A percentile compares a stretch with the other conserved stretches of the same genome.
Evolutionary conservation across 257 asterid genomes (phyloP).

Genomic region (Solanum peruvianum): DNA sequence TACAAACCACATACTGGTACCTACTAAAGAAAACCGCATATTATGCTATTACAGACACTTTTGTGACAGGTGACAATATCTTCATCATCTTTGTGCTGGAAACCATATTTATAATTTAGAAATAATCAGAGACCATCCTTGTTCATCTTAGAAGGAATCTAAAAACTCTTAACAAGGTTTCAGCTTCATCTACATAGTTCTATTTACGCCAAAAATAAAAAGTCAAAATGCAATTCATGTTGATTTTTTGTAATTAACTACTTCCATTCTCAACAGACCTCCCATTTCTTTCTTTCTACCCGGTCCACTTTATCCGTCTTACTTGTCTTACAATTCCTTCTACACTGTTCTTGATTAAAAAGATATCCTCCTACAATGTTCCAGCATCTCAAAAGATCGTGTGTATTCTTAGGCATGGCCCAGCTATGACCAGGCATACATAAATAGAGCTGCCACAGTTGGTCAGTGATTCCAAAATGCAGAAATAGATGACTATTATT

Average conservation of each 20-base stretch:
- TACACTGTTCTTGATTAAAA: not conserved
- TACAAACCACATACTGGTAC: not conserved
- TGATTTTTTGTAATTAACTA: not conserved
- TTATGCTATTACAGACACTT: not conserved
- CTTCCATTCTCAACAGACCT: not conserved
- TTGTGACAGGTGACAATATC: not conserved
- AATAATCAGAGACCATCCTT: not conserved
- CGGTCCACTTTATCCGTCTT: not conserved
- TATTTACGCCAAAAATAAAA: not conserved
- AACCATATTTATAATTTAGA: not conserved
- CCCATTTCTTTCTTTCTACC: not conserved
- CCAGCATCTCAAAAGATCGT: not conserved
- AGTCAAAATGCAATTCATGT: not conserved
- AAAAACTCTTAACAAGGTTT: not conserved
- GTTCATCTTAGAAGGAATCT: not conserved
- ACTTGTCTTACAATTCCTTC: not conserved
- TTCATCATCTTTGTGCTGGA: not conserved
- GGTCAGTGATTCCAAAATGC: not conserved
- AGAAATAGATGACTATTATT: not conserved
- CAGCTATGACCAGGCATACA: not conserved
- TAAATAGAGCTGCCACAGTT: not conserved
- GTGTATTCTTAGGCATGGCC: not conserved
- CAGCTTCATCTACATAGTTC: not conserved
- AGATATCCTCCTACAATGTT: not conserved
- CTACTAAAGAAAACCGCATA: not conserved